Base-by-base conservation (phyloP, 192 early-diverging fungal species). In the Backusella circina region DNA sequence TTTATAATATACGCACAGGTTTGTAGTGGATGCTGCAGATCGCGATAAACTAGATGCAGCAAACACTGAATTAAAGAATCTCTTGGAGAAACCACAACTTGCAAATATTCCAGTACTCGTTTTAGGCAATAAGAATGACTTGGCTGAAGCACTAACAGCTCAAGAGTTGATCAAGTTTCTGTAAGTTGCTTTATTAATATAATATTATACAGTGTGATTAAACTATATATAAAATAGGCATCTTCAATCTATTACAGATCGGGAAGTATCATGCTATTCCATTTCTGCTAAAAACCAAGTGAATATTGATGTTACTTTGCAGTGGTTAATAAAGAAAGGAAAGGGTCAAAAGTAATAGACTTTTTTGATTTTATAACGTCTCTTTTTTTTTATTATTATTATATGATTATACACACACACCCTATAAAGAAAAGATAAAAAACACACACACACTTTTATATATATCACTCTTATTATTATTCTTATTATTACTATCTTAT, bases 191-290 rank as follows among this genome's bases (percentile, higher is more conserved):
- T 21, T 5, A n/a, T 50, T 57, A 26, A 4, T 12, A 13, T 3
- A 6, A 6, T 21, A 18, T 0, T 10, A 26, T 26, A 57, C 7
- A 61, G 3, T 23, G 13, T 12, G n/a, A 26, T 8, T 23, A 57
- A 57, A 21, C 0, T 18, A 0, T 57, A 70, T 39, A 35, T n/a
- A 12, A 75, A 18, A 66, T 68, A 95, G 93, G 77, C 91, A 93
- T 67, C 85, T 99, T 76, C 93, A 95, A 81, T 86, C 89, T 16
- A 97, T 98, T 78, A 91, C 91, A 28, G 92, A 91, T 76, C 89
- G 98, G 23, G 98, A 99, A 82, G 97, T 99, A 33, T 93, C 95
- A 8, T 98, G 96, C 85, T 99, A 99, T 83, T 98, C 96, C 10
- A 97, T 98, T 72, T 99, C 97, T 16, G 96, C 97, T 32, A 99